Evolutionary conservation across 2,329 filamentous ascomycete genomes (phyloP).

Genomic region (Lachnellula cervina): DNA sequence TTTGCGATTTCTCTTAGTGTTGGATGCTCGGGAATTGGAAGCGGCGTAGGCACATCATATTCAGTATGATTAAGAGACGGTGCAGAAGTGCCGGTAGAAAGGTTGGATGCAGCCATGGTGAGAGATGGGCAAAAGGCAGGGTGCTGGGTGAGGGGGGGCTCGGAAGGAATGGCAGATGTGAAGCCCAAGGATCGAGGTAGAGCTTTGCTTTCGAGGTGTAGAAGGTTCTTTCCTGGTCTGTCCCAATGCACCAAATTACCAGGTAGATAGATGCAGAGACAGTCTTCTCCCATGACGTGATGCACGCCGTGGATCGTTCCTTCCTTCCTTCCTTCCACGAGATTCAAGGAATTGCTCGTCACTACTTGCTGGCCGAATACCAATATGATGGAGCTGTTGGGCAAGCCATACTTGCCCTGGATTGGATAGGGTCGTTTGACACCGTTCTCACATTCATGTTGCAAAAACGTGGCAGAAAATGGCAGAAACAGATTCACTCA

Average conservation of each 20-base stretch:
- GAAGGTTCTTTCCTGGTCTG: neutral
- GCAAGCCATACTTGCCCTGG: neutral
- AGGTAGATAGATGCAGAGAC: slow-evolving; percentile 16
- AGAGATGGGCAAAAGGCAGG: neutral
- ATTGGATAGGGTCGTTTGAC: neutral
- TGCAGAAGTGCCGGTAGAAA: neutral
- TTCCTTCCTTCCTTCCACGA: neutral
- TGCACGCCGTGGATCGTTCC: neutral
- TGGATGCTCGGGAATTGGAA: slow-evolving; percentile 6
- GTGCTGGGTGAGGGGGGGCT: neutral
- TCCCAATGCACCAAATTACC: slow-evolving; percentile 13
- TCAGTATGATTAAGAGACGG: no score
- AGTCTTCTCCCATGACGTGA: slow-evolving; percentile 1
- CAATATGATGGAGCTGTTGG: neutral
- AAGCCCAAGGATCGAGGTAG: neutral
- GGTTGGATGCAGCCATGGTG: neutral
- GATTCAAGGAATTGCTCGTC: no score
- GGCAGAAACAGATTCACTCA: slow-evolving; percentile 45
- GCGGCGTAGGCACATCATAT: neutral
- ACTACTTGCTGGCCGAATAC: no score
- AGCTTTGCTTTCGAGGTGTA: neutral
- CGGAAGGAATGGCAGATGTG: neutral
- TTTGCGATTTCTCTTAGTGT: slow-evolving; percentile 18
- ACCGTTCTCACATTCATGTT: neutral
- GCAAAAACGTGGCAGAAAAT: neutral